Evolutionary conservation across 345 rosid genomes (phyloP), one percentile per base, ranked within the genome.

Genomic region (Aethionema arabicum): DNA sequence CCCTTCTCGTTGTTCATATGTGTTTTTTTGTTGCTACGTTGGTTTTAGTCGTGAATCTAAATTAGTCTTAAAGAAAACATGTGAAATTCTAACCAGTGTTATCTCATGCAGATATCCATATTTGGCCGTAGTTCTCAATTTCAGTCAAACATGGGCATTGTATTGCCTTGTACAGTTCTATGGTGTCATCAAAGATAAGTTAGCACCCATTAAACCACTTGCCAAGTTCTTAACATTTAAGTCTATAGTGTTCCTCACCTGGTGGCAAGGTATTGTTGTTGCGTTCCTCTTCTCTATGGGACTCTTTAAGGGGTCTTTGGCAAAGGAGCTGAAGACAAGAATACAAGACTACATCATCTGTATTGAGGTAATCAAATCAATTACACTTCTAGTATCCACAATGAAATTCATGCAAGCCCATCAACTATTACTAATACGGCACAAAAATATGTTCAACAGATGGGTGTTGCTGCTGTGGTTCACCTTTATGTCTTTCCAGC

Each of bases 191-290:
- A 93, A 93, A 80, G 96, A 93, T 59, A 85, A 79, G 74, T 56
- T 93, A 72, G 84, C 84, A 57, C 95, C 96, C 52, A 93, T 93
- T 53, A 93, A 82, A 78, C 99, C 97, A 30, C 57, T 93, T 77
- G 97, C 99, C 61, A 93, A 93, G 82, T 93, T 93, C 58, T 65
- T 93, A 67, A 87, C 95, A 30, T 86, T 93, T 76, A 93, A 93
- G 78, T 93, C 99, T 35, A 93, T 93, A 37, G 95, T 93, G 11
- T 93, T 93, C 81, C 85, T 93, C 68, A 93, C 99, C 31, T 93
- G 99, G 99, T 93, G 99, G 99, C 97, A 93, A 90, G 99, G 99
- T 43, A 68, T 93, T 12, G 78, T 88, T 16, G 82, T 93, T 66
- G 97, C 99, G 15, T 90, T 93, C 81, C 96, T 93, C 68, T 87